Percentiles rank a stretch among this genome's conserved stretches.
Conservation (phyloP, 768 basidiomycete genomes). For the Psilocybe tampanensis region DNA sequence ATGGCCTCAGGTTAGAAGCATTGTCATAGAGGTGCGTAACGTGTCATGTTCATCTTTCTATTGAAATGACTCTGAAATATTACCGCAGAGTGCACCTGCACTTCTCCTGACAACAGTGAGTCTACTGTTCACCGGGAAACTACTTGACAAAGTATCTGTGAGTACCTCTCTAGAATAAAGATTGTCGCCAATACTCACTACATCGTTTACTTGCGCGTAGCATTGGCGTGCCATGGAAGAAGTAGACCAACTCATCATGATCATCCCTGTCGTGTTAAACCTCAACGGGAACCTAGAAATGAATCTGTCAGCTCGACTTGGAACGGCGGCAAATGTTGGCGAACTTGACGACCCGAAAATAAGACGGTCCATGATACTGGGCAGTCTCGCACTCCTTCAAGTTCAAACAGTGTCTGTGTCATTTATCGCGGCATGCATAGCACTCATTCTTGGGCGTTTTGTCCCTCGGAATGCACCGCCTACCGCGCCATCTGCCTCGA, state of each 20-base stretch:
- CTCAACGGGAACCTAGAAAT: slow-evolving; percentile 99
- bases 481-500: slow-evolving; percentile 9
- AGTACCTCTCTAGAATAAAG: slow-evolving; percentile 21
- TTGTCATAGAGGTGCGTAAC: slow-evolving; percentile 69
- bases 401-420: slow-evolving; percentile 93
- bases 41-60: not conserved
- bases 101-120: slow-evolving; percentile 83
- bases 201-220: slow-evolving; percentile 49
- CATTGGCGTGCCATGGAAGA: slow-evolving; percentile 87
- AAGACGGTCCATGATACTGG: slow-evolving; percentile 69
- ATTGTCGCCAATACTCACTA: not conserved
- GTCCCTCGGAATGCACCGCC: slow-evolving; percentile 43
- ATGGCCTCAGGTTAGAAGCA: slow-evolving; percentile 61
- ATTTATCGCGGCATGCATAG: slow-evolving; percentile 78
- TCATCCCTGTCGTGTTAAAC: slow-evolving; percentile 92
- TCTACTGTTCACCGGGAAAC: slow-evolving; percentile 87
- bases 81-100: slow-evolving; percentile 77
- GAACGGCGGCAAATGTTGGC: slow-evolving; percentile 93
- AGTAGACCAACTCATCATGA: slow-evolving; percentile 95
- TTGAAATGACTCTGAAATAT: not conserved
- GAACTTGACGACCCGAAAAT: slow-evolving; percentile 74
- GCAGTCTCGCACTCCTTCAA: slow-evolving; percentile 86
- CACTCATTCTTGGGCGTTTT: slow-evolving; percentile 70
- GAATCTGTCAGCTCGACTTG: slow-evolving; percentile 96
- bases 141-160: slow-evolving; percentile 86